A percentile compares a stretch with the other conserved stretches of the same genome.
Evolutionary conservation across 108 stramenopile genomes (phyloP).

Genomic region (Asterionellopsis glacialis): DNA sequence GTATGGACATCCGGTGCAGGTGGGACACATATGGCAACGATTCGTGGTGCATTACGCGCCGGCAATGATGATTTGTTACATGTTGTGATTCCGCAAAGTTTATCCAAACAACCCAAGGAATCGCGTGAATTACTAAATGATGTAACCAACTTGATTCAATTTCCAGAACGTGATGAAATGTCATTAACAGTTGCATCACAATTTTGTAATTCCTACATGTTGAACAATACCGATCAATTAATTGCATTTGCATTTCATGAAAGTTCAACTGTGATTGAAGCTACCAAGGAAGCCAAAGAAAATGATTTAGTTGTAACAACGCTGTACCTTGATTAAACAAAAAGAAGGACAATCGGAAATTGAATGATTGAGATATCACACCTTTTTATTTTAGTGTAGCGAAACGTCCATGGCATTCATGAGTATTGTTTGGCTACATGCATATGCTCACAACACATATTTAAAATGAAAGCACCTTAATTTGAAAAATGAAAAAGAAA

Average conservation of each 20-base stretch:
- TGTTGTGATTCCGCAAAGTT: constrained; percentile 86
- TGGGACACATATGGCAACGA: constrained; percentile 86
- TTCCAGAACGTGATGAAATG: constrained; percentile 85
- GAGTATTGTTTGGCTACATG: no score
- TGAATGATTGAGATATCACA: no score
- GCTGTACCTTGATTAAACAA: constrained; percentile 72
- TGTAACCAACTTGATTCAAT: constrained; percentile 75
- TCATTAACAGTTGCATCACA: constrained; percentile 79
- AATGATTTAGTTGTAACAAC: constrained; percentile 87
- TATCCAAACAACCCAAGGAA: constrained; percentile 80
- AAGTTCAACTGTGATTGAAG: constrained; percentile 87
- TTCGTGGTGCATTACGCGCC: constrained; percentile 88
- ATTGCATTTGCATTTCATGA: constrained; percentile 94
- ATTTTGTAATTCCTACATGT: constrained; percentile 87
- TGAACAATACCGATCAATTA: constrained; percentile 87
- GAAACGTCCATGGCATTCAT: no score
- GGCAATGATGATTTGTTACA: constrained; percentile 81
- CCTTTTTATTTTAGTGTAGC: no score
- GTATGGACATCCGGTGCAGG: constrained; percentile 89
- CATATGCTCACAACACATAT: no score
- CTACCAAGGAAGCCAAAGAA: constrained; percentile 80
- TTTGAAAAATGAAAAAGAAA: no score
- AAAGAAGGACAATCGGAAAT: no score
- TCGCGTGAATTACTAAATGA: constrained; percentile 77
- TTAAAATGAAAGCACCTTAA: no score